Base-by-base conservation (phyloP, 83 land plant species). In the Picea abies region DNA sequence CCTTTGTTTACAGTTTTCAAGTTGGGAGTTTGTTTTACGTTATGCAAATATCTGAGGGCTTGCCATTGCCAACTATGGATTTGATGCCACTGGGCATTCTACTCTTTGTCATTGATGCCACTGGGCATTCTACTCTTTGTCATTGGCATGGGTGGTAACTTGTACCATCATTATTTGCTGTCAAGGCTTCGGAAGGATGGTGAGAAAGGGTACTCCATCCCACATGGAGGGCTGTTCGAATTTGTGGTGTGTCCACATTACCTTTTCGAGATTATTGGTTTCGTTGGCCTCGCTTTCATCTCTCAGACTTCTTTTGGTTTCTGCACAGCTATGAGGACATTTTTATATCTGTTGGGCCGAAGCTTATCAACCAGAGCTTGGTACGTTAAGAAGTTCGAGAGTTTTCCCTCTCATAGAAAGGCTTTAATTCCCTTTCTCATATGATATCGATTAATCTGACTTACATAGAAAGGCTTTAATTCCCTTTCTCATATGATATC, bases 201-300 rank as follows among this genome's bases (percentile, higher is more conserved):
- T 16, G 88, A 85, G 10, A 88, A 89, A 56, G 87, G 85, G 17
- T 95, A 95, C 85, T 90, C 84, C 73, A 92, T 95, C 23, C 95
- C 96, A 17, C 85, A 79, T 26, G 97, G 95, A 0, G 95, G 97
- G 26, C 80, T 94, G 12, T 94, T 94, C 41, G 63, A 56, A 5
- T 22, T 88, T 25, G 89, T 92, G 22, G 86, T 91, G 12, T 92
- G 94, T 84, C 97, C 97, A 3, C 97, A 92, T 66, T 92, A 94
- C 73, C 75, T 89, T 0, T 92, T 89, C 32, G 97, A 94, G 89
- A 88, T 92, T 7, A 69, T 89, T 8, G 88, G 10, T 3, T 91
- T 92, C 19, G 22, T 89, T 2, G 95, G 97, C 0, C 19, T 92
- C 7, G 71, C 91, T 0, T 81, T 85, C 79, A 92, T 94, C 56